Evolutionary conservation across 257 asterid species (phyloP).

Genomic region (Nicotiana tabacum): DNA sequence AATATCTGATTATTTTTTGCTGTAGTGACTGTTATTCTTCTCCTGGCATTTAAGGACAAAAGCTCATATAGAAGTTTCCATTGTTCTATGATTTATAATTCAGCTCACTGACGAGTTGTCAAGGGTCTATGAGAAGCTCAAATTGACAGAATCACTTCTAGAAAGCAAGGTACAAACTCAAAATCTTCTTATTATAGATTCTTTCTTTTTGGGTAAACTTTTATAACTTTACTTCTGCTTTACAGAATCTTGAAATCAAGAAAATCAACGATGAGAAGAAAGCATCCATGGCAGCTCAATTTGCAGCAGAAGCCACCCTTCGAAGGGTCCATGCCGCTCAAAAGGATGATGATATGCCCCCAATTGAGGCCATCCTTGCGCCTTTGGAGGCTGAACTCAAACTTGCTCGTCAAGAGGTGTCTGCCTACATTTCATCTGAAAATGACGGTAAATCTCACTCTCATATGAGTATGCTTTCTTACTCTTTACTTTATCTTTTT

Average conservation of each 20-base stretch:
- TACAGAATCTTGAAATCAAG: conserved; percentile 95
- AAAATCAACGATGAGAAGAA: conserved; percentile 92
- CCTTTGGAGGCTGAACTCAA: conserved; percentile 96
- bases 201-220: neutral
- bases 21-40: neutral
- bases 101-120: conserved; percentile 86
- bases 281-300: conserved; percentile 98
- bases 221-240: neutral
- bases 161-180: conserved; percentile 70
- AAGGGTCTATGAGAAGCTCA: conserved; percentile 81
- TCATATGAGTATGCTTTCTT: conserved; percentile 8
- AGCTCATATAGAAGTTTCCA: neutral
- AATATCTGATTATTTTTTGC: neutral
- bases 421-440: neutral
- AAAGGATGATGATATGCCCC: conserved; percentile 98
- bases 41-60: neutral
- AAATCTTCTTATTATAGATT: conserved; percentile 4
- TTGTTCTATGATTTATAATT: conserved; percentile 14
- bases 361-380: conserved; percentile 94
- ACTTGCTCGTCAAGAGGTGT: conserved; percentile 93
- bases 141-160: conserved; percentile 75
- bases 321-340: conserved; percentile 95
- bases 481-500: conserved; percentile 1
- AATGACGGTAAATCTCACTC: neutral
- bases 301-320: conserved; percentile 99